phyloP scores from a whole-genome alignment of 1,284 basidiomycete genomes.

The Bjerkandera adusta region DNA sequence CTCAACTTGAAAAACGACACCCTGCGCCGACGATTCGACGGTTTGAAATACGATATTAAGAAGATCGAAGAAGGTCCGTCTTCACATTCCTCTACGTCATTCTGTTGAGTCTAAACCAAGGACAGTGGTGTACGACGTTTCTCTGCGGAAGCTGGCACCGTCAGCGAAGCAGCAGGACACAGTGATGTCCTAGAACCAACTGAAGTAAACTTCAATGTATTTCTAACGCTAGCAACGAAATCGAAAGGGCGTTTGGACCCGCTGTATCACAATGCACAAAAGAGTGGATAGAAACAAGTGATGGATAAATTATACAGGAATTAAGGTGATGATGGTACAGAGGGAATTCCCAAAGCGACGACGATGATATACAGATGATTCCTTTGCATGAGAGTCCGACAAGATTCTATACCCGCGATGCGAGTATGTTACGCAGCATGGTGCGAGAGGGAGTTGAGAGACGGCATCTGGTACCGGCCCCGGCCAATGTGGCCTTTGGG shows the following conservation, averaged over 20 bases:
- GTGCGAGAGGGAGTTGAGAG: constrained; percentile 5
- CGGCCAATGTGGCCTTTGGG: constrained; percentile 11
- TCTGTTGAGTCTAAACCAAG: neutral
- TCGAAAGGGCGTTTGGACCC: no score
- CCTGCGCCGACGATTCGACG: constrained; percentile 77
- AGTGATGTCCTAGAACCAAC: neutral
- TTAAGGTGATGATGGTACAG: neutral
- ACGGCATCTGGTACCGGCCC: constrained; percentile 2
- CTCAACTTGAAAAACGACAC: constrained; percentile 88
- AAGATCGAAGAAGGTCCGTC: constrained; percentile 82
- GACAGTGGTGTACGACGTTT: constrained; percentile 82
- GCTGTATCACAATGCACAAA: no score
- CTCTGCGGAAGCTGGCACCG: constrained; percentile 65
- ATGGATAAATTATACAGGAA: neutral
- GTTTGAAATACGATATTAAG: constrained; percentile 85
- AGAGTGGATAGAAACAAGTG: no score
- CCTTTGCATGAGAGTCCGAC: no score
- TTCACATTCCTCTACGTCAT: constrained; percentile 3
- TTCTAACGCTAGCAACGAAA: no score
- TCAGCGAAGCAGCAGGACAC: neutral
- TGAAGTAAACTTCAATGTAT: neutral
- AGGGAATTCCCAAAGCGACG: neutral
- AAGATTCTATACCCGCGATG: no score
- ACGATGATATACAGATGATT: neutral
- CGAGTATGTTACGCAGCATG: no score